Base-by-base conservation (phyloP, 2,329 filamentous ascomycete genomes). In the Pestalotiopsis sp. region DNA sequence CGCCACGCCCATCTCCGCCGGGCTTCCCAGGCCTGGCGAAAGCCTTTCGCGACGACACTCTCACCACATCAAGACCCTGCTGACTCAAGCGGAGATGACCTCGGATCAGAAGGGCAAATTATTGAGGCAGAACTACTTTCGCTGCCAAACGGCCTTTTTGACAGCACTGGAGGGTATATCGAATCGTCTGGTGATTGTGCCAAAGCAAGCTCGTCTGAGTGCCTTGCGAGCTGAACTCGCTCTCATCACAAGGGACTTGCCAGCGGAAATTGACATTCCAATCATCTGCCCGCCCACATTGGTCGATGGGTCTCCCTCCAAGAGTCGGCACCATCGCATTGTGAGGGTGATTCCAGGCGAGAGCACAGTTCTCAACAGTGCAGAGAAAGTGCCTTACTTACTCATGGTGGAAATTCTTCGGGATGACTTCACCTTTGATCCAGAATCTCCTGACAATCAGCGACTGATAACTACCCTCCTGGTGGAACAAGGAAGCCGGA, bases 371-470 rank as follows among this genome's bases (percentile, higher is more conserved):
- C 82, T 96, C 65, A 96, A 96, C 79, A 96, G 93, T 77, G 93
- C 93, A 4, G 93, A 96, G 78, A 92, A 94, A 77, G 93, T 96
- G 59, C 93, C 93, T 1, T 96, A 94, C 79, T 80, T 96, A 64
- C 85, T 96, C 36, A 95, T 96, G 92, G 89, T 95, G 2, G 93
- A 96, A 77, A 90, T 96, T 25, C 81, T 96, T 62, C 85, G 91
- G 27, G 93, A 95, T 72, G 93, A 96, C 75, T 95, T 96, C 76
- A 91, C 91, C 41, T 96, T 96, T 74, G 91, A 95, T 73, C 92
- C 93, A 0, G 89, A 92, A 40, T 91, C 90, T 0, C 83, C 87
- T 36, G 91, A 93, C 71, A 96, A 96, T 73, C 86, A 92, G 75
- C 85, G 88, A 66, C 81, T 96, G 25, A 79, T 92, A 41, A 80